Evolutionary conservation across 805 yeast species (phyloP).

Genomic region (Wickerhamia fluorescens): DNA sequence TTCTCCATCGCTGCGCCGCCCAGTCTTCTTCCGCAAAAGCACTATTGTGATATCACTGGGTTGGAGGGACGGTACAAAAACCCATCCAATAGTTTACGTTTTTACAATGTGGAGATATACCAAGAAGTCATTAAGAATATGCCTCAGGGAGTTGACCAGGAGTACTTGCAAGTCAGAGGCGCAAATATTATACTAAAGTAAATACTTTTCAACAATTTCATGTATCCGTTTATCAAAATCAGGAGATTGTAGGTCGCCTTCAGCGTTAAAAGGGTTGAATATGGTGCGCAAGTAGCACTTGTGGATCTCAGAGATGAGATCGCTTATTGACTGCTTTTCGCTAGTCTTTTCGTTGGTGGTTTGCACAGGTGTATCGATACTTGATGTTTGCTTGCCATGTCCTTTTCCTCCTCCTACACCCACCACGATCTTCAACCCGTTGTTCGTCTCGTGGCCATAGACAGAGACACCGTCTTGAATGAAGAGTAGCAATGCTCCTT

Average conservation of each 20-base stretch:
- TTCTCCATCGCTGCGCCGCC: conserved; percentile 80
- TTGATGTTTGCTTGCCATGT: no score
- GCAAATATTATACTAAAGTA: conserved; percentile 77
- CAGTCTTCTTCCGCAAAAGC: conserved; percentile 68
- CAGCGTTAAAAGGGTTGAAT: conserved; percentile 55
- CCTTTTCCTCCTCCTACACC: no score
- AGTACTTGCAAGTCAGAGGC: conserved; percentile 76
- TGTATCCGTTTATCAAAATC: no score
- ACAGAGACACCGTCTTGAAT: conserved; percentile 62
- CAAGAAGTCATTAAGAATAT: conserved; percentile 63
- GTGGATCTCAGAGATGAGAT: conserved; percentile 35
- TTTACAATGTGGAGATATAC: conserved; percentile 77
- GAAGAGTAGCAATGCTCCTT: conserved; percentile 40
- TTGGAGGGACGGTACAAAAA: conserved; percentile 68
- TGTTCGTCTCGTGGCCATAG: conserved; percentile 62
- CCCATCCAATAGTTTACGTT: conserved; percentile 70
- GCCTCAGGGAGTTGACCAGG: conserved; percentile 91
- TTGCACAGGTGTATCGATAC: no score
- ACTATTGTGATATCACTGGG: conserved; percentile 93
- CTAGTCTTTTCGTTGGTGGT: no score
- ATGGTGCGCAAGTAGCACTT: conserved; percentile 47
- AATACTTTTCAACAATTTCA: no score
- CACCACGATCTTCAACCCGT: conserved; percentile 59
- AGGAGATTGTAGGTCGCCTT: no score
- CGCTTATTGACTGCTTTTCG: conserved; percentile 5